Base-by-base conservation (phyloP, 345 rosid species). In the Lumnitzera littorea region DNA sequence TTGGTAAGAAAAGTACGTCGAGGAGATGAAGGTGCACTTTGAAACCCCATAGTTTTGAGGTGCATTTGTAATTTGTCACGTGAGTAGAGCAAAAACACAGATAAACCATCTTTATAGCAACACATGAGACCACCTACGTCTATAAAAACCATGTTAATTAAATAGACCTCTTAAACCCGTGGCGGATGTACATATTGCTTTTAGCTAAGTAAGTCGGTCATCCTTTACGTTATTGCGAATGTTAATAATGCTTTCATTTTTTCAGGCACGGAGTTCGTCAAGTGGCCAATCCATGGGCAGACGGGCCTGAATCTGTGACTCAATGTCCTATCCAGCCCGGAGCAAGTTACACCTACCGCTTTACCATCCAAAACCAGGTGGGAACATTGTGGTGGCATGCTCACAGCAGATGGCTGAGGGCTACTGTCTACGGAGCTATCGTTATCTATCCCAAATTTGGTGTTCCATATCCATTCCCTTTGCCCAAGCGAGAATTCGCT, bases 331-430 rank as follows among this genome's bases (percentile, higher is more conserved):
- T 90, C 53, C 78, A 24, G 73, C 80, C 95, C 0, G 96, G 96
- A 62, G 70, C 55, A 3, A 83, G 76, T 55, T 90, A 84, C 74
- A 90, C 86, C 1, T 78, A 90, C 63, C 67, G 64, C 5, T 68
- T 83, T 66, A 82, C 70, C n/a, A 74, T 90, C 4, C 51, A 70
- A 56, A 51, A 66, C 1, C 86, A 90, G 67, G 90, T 81, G 63
- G 96, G 96, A 49, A 89, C 96, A 15, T 65, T 89, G 43, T 89
- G 96, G 96, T 89, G 96, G 96, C 96, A 89, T 69, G 96, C 96
- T 15, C 96, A 87, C 56, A 85, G 91, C 71, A 67, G 78, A 57
- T 90, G 88, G 90, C 73, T 80, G 2, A 66, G 96, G 74, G 96
- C 96, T 50, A 90, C 96, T 2, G 95, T 90, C 49, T 80, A 90